Percentiles rank a stretch among this genome's conserved stretches.
Evolutionary conservation across 768 basidiomycete genomes (phyloP).

Genomic region (Agaricus sinodeliciosus): DNA sequence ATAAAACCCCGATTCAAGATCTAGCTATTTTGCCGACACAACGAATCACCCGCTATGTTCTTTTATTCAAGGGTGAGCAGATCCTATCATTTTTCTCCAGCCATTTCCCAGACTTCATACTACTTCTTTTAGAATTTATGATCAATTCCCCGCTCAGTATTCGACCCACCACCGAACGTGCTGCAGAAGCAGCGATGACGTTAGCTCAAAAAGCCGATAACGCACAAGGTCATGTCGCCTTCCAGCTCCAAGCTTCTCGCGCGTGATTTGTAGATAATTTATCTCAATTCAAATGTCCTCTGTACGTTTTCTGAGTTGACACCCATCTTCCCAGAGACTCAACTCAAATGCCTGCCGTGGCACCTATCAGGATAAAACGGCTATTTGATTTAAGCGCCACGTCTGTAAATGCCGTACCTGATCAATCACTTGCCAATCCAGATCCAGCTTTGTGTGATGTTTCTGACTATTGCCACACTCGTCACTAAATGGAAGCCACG

Average conservation of each 20-base stretch:
- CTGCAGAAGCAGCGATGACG: slow-evolving; percentile 20
- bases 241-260: neutral
- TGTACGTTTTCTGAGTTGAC: too few relatives aligned
- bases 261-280: too few relatives aligned
- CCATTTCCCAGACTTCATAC: neutral
- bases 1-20: slow-evolving; percentile 37
- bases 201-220: slow-evolving; percentile 19
- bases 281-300: too few relatives aligned
- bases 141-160: slow-evolving; percentile 38
- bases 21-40: slow-evolving; percentile 60
- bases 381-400: neutral
- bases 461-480: too few relatives aligned
- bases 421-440: too few relatives aligned
- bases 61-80: slow-evolving; percentile 51
- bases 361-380: too few relatives aligned
- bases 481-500: too few relatives aligned
- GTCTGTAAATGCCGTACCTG: too few relatives aligned
- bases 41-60: slow-evolving; percentile 55
- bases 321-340: too few relatives aligned
- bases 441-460: too few relatives aligned
- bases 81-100: neutral
- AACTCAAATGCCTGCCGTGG: too few relatives aligned
- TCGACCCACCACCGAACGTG: slow-evolving; percentile 17
- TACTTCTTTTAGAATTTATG: slow-evolving; percentile 36
- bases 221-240: slow-evolving; percentile 19